Conservation (phyloP, 352 stramenopile species). For the Globisporangium paroecandrum region DNA sequence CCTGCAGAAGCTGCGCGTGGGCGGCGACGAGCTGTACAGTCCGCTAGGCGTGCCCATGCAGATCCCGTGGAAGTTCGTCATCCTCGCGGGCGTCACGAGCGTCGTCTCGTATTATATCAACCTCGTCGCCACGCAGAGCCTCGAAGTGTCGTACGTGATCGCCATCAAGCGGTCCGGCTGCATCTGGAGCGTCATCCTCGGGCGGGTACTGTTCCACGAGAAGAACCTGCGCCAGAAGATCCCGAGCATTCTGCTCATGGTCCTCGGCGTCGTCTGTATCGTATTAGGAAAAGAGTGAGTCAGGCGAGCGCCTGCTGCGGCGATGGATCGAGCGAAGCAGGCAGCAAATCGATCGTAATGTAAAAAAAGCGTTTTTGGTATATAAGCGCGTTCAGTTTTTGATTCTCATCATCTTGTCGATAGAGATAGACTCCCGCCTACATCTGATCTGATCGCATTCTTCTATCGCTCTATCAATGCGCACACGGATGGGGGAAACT, state of each 20-base stretch:
- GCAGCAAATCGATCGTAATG: not conserved
- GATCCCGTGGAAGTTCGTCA: slow-evolving; percentile 70
- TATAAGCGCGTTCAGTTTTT: not conserved
- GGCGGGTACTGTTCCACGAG: slow-evolving; percentile 71
- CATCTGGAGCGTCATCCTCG: slow-evolving; percentile 80
- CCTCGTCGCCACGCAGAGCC: slow-evolving; percentile 68
- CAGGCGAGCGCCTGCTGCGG: no score
- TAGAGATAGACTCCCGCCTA: not conserved
- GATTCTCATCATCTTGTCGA: no score
- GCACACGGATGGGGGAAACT: not conserved
- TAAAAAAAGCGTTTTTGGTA: not conserved
- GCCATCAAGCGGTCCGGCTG: slow-evolving; percentile 82
- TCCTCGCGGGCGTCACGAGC: slow-evolving; percentile 62
- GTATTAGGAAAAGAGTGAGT: slow-evolving; percentile 55
- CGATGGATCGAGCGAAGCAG: no score
- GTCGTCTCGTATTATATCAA: slow-evolving; percentile 86
- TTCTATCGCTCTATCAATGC: not conserved
- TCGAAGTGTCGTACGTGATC: slow-evolving; percentile 83
- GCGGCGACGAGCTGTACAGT: slow-evolving; percentile 53
- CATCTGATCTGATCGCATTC: not conserved
- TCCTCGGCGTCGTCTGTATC: slow-evolving; percentile 74
- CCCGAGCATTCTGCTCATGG: slow-evolving; percentile 79
- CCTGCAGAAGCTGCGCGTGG: slow-evolving; percentile 55
- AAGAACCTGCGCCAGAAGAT: slow-evolving; percentile 75
- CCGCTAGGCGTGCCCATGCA: slow-evolving; percentile 52